Evolutionary conservation across 768 basidiomycete genomes (phyloP), one percentile per base, ranked within the genome.

Genomic region (Psilocybe tampanensis): DNA sequence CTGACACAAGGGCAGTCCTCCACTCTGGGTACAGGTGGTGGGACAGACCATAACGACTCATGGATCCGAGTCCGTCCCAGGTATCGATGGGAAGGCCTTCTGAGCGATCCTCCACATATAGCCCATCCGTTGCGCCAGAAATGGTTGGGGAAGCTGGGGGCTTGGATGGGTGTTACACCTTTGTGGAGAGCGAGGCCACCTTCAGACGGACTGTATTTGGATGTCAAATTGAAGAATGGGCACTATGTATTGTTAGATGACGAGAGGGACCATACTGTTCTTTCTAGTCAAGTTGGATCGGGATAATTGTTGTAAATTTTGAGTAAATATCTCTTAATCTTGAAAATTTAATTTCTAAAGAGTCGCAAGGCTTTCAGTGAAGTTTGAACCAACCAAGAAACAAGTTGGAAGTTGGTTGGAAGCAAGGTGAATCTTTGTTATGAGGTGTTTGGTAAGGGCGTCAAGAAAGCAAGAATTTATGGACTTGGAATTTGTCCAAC

Each of bases 21-120:
- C 2, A 83, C 81, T 2, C 68, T 86, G 19, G 88, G 84, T 3
- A 88, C 86, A 1, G 86, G 86, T 1, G 82, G 77, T n/a, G 87
- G 86, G 5, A 91, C 90, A 0, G 86, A 90, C 64, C 82, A 89
- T 59, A 84, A 91, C 64, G 82, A 85, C 58, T 70, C 75, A 1
- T 75, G 74, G 42, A 86, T 91, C 50, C 81, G 82, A 9, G 72
- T 82, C 0, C 81, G 90, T 9, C 85, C 85, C 1, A 71, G 74
- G 15, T 91, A 86, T 68, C 78, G 83, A 32, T 90, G 88, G 88
- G 89, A 90, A 72, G 86, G 82, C 12, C 79, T 89, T 17, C 72
- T 88, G 24, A 78, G 73, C 15, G 87, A 88, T 67, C 78, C 81
- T 15, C 70, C 81, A 8, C 71, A 70, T 15, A 70, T 73, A 29